Percentiles rank a stretch among this genome's conserved stretches.
phyloP scores from a whole-genome alignment of 306 rosid species.

The Vigna reflexopilosa region DNA sequence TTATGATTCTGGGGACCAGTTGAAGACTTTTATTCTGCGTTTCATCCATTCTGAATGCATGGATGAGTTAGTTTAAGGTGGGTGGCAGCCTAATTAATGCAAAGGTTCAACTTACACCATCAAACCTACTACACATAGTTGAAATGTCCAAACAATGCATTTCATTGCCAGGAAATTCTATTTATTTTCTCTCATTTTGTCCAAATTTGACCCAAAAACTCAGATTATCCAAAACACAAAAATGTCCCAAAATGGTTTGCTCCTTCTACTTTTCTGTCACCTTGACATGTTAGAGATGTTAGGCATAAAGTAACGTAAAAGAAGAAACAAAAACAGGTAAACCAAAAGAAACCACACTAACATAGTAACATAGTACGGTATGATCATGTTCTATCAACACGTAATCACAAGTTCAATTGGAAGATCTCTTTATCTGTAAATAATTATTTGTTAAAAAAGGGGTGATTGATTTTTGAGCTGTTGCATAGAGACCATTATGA shows the following conservation, averaged over 20 bases:
- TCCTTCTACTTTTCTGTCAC: conserved; percentile 31
- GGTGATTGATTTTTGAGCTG: too few relatives aligned
- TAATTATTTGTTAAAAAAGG: too few relatives aligned
- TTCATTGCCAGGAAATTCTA: not conserved
- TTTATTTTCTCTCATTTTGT: conserved; percentile 3
- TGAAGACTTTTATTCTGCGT: conserved; percentile 8
- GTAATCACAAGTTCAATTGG: not conserved
- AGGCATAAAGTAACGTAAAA: conserved; percentile 49
- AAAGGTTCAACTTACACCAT: conserved; percentile 43
- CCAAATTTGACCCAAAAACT: conserved; percentile 8
- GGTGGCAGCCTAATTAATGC: conserved; percentile 52
- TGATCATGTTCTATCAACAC: not conserved
- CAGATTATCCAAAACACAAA: not conserved
- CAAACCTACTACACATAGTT: conserved; percentile 46
- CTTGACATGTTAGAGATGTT: conserved; percentile 22
- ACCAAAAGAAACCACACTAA: not conserved
- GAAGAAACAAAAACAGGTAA: not conserved
- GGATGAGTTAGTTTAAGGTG: conserved; percentile 43
- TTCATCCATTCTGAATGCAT: not conserved
- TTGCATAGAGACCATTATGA: too few relatives aligned
- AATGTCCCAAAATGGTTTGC: conserved; percentile 32
- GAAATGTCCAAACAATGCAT: conserved; percentile 37
- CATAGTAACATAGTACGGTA: not conserved
- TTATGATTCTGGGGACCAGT: conserved; percentile 41
- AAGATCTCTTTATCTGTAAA: too few relatives aligned